Percentiles rank a stretch among this genome's conserved stretches.
phyloP scores from a whole-genome alignment of 1,284 basidiomycete species.

The Crucibulum parvulum region DNA sequence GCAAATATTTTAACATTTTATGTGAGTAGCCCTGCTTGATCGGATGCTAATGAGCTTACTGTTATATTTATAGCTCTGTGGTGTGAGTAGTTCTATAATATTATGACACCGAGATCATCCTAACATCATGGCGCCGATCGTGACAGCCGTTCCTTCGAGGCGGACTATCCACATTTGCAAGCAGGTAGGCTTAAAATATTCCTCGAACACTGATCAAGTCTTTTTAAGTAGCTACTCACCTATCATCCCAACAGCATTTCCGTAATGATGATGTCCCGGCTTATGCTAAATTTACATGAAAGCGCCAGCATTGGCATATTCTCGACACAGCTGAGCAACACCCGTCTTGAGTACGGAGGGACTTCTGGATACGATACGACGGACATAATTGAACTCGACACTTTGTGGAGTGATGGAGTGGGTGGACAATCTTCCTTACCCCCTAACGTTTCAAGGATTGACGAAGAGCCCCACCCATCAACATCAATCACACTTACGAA shows the following conservation, averaged over 20 bases:
- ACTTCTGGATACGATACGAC: background rate
- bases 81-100: conserved; percentile 11
- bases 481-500: too few relatives aligned
- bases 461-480: too few relatives aligned
- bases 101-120: background rate
- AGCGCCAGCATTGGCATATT: conserved; percentile 37
- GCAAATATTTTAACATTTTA: conserved; percentile 49
- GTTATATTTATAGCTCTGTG: conserved; percentile 19
- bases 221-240: background rate
- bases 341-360: conserved; percentile 8
- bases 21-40: conserved; percentile 25
- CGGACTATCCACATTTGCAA: conserved; percentile 50
- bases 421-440: too few relatives aligned
- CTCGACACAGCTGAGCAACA: conserved; percentile 16
- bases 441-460: too few relatives aligned
- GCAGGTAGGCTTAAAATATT: conserved; percentile 29
- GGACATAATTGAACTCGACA: background rate
- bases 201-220: background rate
- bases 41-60: background rate
- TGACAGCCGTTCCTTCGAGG: conserved; percentile 42
- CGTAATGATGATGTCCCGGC: conserved; percentile 47
- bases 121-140: background rate
- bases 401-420: background rate
- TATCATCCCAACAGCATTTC: conserved; percentile 33
- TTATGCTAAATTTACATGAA: conserved; percentile 48